Evolutionary conservation across 2,329 filamentous ascomycete species (phyloP), one percentile per base, ranked within the genome.

Genomic region (Trichoderma sp.): DNA sequence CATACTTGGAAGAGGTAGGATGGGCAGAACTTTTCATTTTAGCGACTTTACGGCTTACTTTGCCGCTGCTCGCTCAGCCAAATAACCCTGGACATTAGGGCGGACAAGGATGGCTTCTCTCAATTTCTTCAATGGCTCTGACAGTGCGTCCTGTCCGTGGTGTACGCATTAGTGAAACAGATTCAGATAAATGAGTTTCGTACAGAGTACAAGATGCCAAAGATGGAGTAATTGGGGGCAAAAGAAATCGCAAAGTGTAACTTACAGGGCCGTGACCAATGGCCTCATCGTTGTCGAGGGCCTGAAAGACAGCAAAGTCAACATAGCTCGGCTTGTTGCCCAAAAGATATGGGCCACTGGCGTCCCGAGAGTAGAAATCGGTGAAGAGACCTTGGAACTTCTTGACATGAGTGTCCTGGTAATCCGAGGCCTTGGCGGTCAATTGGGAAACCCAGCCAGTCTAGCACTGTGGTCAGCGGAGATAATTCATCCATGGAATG

Each of bases 281-380:
- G 28, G 72, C 72, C 20, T 73, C 67, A 47, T 83, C 79, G 36
- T 83, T 82, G 58, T 83, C 80, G 28, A 83, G 77, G 4, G 80
- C 80, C 66, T 82, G 79, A 62, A 81, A 83, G 2, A 83, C 74
- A 0, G 79, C 80, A 73, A 83, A 83, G 57, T 83, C 82, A 11
- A 76, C 78, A 43, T 83, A 83, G 9, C 78, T 81, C 61, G 82
- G 70, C 36, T 74, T 77, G 8, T 82, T 73, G 1, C 82, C 81
- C 1, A 83, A 72, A 3, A 83, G 77, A 55, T 79, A 83, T 0
- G 82, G 81, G 0, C 81, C 81, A 0, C 70, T 71, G 0, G 59
- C 63, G 1, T 81, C 75, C 0, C 74, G 64, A 28, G 82, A 82
- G 50, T 80, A 80, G 73, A 80, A 82, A 39, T 78, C 58, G 0